Evolutionary conservation across 768 basidiomycete genomes (phyloP), one percentile per base, ranked within the genome.

Genomic region (Auricularia sp.): DNA sequence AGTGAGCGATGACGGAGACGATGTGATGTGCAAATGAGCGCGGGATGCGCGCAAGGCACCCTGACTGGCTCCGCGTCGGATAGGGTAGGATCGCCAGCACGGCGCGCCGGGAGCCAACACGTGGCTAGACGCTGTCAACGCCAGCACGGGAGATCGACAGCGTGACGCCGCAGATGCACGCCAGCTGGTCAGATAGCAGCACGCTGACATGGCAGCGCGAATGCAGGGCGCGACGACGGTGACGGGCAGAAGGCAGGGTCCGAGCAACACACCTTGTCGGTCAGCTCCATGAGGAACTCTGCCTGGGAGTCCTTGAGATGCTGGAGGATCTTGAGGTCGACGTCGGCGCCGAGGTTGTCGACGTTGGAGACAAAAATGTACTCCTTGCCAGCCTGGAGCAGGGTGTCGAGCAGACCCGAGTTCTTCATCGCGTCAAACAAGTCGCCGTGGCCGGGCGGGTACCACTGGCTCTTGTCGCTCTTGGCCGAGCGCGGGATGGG

Each of bases 291-390:
- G 74, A 94, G 76, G 79, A 94, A 94, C 75, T 96, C 94, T 35
- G 89, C 84, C 67, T 85, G 77, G 11, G 83, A 82, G 71, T 90
- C 84, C 69, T 90, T 83, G 89, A 96, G 94, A 74, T 94, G 87
- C 72, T 89, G 85, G 65, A 92, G 79, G 72, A 96, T 95, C 69
- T 81, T 84, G 73, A 88, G 83, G 76, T 93, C 91, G 71, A 91
- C 91, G 68, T 89, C 87, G 68, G 94, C 95, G 73, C 94, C 94
- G 73, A 98, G 76, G 76, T 97, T 97, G 77, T 97, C 95, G 59
- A 94, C 94, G 82, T 98, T 98, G 76, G 94, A 96, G 63, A 94
- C 92, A 73, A 97, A 98, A 70, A 97, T 85, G 78, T 96, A 98
- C 78, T 98, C 93, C 76, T 96, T 97, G 76, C 95, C 95, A 69